These are phyloP conservation scores for Hericium rajendrae DNA, from an alignment of 768 basidiomycete genomes.

Conservation along the genomic window DNA sequence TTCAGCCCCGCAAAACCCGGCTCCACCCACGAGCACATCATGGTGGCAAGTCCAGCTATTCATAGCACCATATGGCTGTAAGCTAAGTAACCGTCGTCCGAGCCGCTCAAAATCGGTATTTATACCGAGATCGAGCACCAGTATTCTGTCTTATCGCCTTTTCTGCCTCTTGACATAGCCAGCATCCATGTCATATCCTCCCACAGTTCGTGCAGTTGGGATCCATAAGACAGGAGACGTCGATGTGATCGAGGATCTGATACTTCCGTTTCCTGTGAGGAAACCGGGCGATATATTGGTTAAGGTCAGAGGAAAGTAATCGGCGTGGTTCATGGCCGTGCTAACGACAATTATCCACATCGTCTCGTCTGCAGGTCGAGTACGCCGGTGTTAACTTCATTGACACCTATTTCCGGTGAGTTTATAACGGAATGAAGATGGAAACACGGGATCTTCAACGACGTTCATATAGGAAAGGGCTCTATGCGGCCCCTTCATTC, in stretches of 20 bases:
- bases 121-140: no score
- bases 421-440: not conserved
- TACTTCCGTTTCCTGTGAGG: conserved; percentile 55
- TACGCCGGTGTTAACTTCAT: conserved; percentile 84
- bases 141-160: no score
- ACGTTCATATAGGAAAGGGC: conserved; percentile 35
- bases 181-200: conserved; percentile 27
- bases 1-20: no score
- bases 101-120: no score
- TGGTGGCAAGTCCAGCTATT: no score
- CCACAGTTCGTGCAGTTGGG: conserved; percentile 59
- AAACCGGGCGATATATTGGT: conserved; percentile 50
- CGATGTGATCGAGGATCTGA: conserved; percentile 65
- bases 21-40: no score
- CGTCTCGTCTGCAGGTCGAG: conserved; percentile 41
- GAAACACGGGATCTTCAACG: not conserved
- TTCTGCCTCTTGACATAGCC: no score
- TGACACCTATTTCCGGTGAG: conserved; percentile 69
- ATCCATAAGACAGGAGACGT: conserved; percentile 66
- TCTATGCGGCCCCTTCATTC: conserved; percentile 49
- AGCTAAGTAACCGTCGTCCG: no score
- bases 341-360: not conserved
- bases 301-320: conserved; percentile 23
- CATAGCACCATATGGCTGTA: not conserved
- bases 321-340: not conserved